Percentiles rank a stretch among this genome's conserved stretches.
Conservation (phyloP, 2,329 filamentous ascomycete genomes). For the Meredithiella fracta region DNA sequence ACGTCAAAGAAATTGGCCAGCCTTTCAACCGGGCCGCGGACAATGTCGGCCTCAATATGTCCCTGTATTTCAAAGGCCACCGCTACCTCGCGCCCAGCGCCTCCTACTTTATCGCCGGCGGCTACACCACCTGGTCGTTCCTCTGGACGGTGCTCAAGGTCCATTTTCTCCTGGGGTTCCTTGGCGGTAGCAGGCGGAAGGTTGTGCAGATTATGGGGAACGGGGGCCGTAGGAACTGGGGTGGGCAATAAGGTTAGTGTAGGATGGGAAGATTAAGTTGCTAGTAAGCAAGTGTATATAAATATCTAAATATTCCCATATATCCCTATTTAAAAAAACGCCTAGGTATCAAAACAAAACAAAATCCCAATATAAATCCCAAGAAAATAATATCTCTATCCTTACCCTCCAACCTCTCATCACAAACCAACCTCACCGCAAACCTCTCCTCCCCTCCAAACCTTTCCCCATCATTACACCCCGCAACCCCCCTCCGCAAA, state of each 20-base stretch:
- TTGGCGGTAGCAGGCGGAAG: conserved; percentile 27
- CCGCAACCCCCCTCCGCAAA: conserved; percentile 36
- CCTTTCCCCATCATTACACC: conserved; percentile 32
- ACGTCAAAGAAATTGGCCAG: conserved; percentile 20
- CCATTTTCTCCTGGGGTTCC: conserved; percentile 20
- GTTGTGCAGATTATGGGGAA: conserved; percentile 26
- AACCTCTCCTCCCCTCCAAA: conserved; percentile 40
- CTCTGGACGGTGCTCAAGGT: conserved; percentile 17
- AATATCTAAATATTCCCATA: too few relatives aligned
- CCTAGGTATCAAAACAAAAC: background rate
- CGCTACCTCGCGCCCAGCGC: conserved; percentile 32
- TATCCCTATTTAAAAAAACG: too few relatives aligned
- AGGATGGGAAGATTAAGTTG: conserved; percentile 39
- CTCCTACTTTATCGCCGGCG: conserved; percentile 35
- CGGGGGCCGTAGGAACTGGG: conserved; percentile 29
- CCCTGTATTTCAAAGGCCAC: conserved; percentile 37
- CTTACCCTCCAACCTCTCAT: conserved; percentile 41
- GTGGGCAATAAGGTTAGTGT: conserved; percentile 37
- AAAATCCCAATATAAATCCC: background rate
- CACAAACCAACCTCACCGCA: conserved; percentile 40
- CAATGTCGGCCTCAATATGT: conserved; percentile 36
- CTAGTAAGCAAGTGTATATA: conserved; percentile 40
- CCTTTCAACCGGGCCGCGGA: conserved; percentile 40
- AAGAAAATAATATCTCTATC: background rate
- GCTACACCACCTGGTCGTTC: conserved; percentile 20